Evolutionary conservation across 805 yeast species (phyloP), one percentile per base, ranked within the genome.

Genomic region (Candida khao-thaluensis): DNA sequence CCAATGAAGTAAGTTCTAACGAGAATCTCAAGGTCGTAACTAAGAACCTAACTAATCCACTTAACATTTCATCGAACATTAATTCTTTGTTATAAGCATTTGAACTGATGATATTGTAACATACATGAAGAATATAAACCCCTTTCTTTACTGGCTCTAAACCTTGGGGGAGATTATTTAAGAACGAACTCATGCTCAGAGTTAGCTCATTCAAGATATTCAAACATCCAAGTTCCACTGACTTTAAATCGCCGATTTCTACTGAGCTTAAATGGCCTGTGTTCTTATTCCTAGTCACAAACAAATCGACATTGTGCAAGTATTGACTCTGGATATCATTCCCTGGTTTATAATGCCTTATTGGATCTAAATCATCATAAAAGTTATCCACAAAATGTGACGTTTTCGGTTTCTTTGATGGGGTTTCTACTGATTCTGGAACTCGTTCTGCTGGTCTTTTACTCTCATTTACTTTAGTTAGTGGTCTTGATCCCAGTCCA

Each of bases 191-290:
- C 14, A 31, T 18, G 4, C 15, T 3, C n/a, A 15, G 7, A 4
- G 21, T 17, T n/a, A 24, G 2, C 14, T 34, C 37, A 20, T 12
- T 14, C 30, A 24, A 34, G 3, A 17, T 17, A 5, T 26, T 26
- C 11, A 33, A 15, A 29, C 39, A 28, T 8, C 39, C 39, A 18
- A 15, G 12, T 14, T 21, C 27, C 10, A 36, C 12, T 3, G 39
- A 20, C 12, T 36, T 36, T 14, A 36, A 21, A 11, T 28, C 34
- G 14, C 11, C 12, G 6, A 22, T 7, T 15, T 21, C 39, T n/a
- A 22, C 27, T 9, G 26, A 3, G n/a, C 8, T 17, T 7, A 36
- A 23, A 5, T 14, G 4, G 3, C 29, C 31, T 5, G 30, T 21
- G 17, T 20, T 21, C 20, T 15, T 36, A 7, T 24, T 21, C 22